These are phyloP conservation scores for Dioscorea dumetorum DNA, from an alignment of 106 monocot genomes.

Conservation along the genomic window DNA sequence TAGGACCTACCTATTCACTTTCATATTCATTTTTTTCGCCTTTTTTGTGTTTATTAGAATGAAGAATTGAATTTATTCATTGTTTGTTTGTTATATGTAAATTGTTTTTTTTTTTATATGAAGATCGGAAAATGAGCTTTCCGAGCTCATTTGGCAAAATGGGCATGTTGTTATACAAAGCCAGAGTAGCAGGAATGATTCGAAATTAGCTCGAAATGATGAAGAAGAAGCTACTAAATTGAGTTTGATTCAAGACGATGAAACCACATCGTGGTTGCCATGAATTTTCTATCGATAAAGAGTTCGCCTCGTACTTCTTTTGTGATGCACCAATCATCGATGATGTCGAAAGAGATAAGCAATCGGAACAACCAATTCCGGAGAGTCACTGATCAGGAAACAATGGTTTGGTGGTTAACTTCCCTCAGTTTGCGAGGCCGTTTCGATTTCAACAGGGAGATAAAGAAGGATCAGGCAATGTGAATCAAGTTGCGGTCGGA, in stretches of 20 bases:
- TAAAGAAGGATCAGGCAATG: constrained; percentile 1
- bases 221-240: too few relatives aligned
- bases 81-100: background rate
- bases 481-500: constrained; percentile 5
- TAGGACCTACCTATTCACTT: background rate
- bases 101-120: constrained; percentile 1
- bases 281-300: constrained; percentile 59
- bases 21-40: background rate
- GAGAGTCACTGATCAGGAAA: constrained; percentile 1
- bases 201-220: too few relatives aligned
- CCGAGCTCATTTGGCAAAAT: constrained; percentile 66
- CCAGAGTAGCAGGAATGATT: constrained; percentile 25
- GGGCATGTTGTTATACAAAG: constrained; percentile 65
- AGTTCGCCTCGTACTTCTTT: constrained; percentile 60
- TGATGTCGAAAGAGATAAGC: constrained; percentile 4
- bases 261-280: constrained; percentile 47
- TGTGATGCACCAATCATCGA: constrained; percentile 39
- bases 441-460: background rate
- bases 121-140: constrained; percentile 50
- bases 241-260: constrained; percentile 34
- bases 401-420: constrained; percentile 13
- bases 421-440: constrained; percentile 39
- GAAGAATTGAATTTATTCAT: background rate
- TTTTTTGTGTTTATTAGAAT: too few relatives aligned
- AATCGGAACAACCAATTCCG: background rate